A percentile compares a stretch with the other conserved stretches of the same genome.
phyloP scores from a whole-genome alignment of 176 grass and related monocot species.

The Juncus inflexus region DNA sequence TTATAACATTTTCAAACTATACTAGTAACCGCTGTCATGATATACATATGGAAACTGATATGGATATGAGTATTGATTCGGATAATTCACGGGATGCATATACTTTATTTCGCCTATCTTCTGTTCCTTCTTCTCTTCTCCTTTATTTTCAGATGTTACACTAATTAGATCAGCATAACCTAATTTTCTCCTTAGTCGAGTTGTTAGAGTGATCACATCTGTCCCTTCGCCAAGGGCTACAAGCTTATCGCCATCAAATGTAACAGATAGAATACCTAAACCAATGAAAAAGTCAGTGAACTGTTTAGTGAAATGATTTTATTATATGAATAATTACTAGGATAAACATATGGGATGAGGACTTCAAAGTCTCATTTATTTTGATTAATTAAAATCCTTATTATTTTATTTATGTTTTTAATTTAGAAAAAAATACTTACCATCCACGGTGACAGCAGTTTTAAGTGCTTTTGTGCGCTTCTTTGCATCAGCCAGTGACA shows the following conservation, averaged over 20 bases:
- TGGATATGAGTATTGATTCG: conserved; percentile 13
- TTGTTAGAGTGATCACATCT: conserved; percentile 43
- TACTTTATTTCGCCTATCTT: neutral
- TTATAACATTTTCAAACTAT: neutral
- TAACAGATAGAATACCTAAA: conserved; percentile 53
- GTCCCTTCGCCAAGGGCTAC: conserved; percentile 44
- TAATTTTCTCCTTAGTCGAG: conserved; percentile 35
- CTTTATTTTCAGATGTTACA: conserved; percentile 26
- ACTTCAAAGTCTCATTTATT: neutral
- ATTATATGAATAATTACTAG: neutral
- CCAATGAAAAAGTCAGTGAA: neutral
- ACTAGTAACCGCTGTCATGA: neutral
- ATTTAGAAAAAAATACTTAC: conserved; percentile 20
- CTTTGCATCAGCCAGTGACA: conserved; percentile 48
- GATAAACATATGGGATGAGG: neutral
- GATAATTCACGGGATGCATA: conserved; percentile 4
- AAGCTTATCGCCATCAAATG: conserved; percentile 50
- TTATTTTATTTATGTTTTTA: neutral
- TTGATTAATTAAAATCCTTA: neutral
- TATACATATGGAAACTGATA: neutral
- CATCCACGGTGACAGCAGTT: conserved; percentile 49
- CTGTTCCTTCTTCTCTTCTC: conserved; percentile 3
- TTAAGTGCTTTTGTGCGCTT: conserved; percentile 65
- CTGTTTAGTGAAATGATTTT: conserved; percentile 2
- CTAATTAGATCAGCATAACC: conserved; percentile 56